Evolutionary conservation across 306 rosid genomes (phyloP), one percentile per base, ranked within the genome.

Genomic region (Rosa rugosa): DNA sequence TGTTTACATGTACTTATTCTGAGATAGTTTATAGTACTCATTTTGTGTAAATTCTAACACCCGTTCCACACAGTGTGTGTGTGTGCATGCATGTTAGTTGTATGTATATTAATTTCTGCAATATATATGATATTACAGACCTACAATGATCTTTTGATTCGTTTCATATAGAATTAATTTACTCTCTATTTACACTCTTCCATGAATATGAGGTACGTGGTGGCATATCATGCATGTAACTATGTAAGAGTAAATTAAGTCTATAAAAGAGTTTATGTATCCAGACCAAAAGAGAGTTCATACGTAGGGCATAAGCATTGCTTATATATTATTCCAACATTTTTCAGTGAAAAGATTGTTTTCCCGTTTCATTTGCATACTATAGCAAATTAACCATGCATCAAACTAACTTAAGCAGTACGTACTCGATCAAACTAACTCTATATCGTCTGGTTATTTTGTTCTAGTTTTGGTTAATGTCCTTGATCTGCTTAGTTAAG

Each of bases 241-340:
- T 8, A 50, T 50, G 56, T 50, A 18, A 18, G 2, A 5, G 11
- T 56, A 7, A 25, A 60, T 11, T 11, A 25, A 60, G 17, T 22
- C 38, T 60, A 25, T 60, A 25, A 23, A 14, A 53, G 59, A 57
- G 64, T 22, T 22, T 14, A 18, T 53, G 18, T 53, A 57, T 22
- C 6, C 34, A 57, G 64, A 11, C 1, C 64, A 6, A 53, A 53
- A 53, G 60, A 31, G 9, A 27, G 41, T 27, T 62, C 22, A 34
- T 65, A 65, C 20, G 7, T 65, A 65, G 8, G 11, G 42, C 22
- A 16, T 18, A 31, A 62, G 16, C 47, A 40, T 18, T 36, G 31
- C 71, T 67, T 40, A n/a, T n/a, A n/a, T n/a, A n/a, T 67, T 67
- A 67, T 67, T 40, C 46, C 71, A 40, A 9, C 71, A 67, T 40